phyloP scores from a whole-genome alignment of 106 monocot species.

The Dendrobium chrysotoxum region DNA sequence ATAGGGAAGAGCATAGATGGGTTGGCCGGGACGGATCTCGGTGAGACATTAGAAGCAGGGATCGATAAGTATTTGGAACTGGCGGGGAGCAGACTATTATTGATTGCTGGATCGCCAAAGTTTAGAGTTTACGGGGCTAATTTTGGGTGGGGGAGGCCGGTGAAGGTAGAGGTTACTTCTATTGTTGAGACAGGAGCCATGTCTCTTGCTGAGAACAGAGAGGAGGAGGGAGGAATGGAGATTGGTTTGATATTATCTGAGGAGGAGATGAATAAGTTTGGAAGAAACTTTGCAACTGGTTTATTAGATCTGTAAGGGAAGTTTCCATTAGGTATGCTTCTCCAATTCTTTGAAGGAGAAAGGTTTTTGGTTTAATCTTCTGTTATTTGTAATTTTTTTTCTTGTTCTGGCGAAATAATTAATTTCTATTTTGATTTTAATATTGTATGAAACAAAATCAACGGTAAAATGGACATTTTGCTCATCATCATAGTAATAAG shows the following conservation, averaged over 20 bases:
- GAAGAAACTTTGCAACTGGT: not conserved
- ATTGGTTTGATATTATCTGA: conserved; percentile 7
- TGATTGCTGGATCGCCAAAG: conserved; percentile 11
- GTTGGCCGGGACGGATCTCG: not conserved
- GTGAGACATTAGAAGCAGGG: not conserved
- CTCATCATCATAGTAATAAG: no score
- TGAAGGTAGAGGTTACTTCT: conserved; percentile 11
- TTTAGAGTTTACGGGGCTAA: conserved; percentile 17
- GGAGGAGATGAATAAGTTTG: conserved; percentile 6
- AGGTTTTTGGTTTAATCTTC: no score
- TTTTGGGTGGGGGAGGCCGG: conserved; percentile 22
- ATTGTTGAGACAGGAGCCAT: conserved; percentile 8
- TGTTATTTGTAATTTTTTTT: no score
- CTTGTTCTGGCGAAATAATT: no score
- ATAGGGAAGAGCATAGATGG: not conserved
- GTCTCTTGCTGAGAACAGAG: conserved; percentile 5
- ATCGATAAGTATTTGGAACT: not conserved
- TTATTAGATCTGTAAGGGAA: no score
- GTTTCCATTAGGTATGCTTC: no score
- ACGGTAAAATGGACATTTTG: no score
- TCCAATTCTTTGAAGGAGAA: no score
- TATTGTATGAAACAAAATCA: no score
- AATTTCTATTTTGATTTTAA: no score
- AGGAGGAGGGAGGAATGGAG: conserved; percentile 5
- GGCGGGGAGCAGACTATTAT: not conserved